These are phyloP conservation scores for Hanseniaspora vineae DNA, from an alignment of 805 yeast genomes.

Conservation along the genomic window DNA sequence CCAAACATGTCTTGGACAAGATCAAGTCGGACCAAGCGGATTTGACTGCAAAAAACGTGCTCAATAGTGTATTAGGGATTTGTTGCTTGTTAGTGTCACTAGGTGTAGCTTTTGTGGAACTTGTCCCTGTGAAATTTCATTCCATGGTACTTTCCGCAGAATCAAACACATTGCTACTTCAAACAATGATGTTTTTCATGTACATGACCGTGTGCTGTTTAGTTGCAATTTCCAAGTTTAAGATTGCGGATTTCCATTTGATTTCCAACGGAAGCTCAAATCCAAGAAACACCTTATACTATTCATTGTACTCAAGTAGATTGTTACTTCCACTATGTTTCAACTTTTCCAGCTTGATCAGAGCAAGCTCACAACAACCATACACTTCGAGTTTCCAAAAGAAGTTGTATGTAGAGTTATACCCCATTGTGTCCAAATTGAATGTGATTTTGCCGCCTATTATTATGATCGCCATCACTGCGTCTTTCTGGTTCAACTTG, in stretches of 20 bases:
- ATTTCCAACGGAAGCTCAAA: conserved; percentile 22
- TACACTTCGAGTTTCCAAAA: conserved; percentile 14
- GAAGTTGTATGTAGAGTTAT: conserved; percentile 17
- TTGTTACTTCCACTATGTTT: conserved; percentile 23
- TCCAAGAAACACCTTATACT: conserved; percentile 21
- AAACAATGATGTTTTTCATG: not conserved
- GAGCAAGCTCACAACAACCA: conserved; percentile 6
- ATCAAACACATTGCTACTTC: not conserved
- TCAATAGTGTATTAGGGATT: not conserved
- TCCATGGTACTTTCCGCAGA: not conserved
- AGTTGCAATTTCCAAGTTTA: conserved; percentile 22
- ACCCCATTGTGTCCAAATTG: conserved; percentile 18
- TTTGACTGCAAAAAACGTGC: too few species aligned
- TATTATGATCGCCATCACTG: conserved; percentile 14
- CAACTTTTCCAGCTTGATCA: conserved; percentile 20
- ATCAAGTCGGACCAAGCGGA: too few species aligned
- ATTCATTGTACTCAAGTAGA: conserved; percentile 22
- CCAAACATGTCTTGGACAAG: too few species aligned
- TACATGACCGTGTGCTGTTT: conserved; percentile 5
- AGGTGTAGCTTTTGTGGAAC: not conserved
- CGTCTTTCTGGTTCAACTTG: conserved; percentile 18
- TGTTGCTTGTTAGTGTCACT: not conserved
- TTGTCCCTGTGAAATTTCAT: not conserved
- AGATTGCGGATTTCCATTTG: conserved; percentile 21
- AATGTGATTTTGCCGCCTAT: conserved; percentile 18